Conservation (phyloP, 2,329 filamentous ascomycete species). For the Cytospora mali region DNA sequence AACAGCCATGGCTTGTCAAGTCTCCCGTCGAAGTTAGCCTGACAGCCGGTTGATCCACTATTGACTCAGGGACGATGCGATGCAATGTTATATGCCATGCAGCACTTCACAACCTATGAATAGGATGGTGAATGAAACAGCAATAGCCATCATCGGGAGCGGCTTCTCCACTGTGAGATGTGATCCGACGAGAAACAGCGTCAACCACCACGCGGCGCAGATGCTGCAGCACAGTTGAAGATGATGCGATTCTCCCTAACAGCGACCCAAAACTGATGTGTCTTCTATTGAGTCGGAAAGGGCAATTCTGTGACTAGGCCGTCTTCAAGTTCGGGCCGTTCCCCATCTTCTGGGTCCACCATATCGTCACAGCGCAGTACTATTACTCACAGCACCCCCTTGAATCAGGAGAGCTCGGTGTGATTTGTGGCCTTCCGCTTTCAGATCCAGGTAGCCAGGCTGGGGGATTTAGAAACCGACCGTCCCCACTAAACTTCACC, state of each 20-base stretch:
- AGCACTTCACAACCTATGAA: slow-evolving; percentile 8
- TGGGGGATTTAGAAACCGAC: background rate
- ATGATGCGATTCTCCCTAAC: slow-evolving; percentile 8
- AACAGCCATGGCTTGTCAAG: slow-evolving; percentile 1
- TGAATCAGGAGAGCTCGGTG: slow-evolving; percentile 5
- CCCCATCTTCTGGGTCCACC: slow-evolving; percentile 18
- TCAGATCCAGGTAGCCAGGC: background rate
- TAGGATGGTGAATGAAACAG: slow-evolving; percentile 1
- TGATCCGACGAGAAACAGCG: slow-evolving; percentile 2
- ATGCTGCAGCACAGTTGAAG: background rate
- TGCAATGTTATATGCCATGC: slow-evolving; percentile 17
- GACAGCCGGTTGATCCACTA: slow-evolving; percentile 2
- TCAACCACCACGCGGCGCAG: slow-evolving; percentile 5
- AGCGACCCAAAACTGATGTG: background rate
- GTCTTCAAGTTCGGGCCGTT: slow-evolving; percentile 18
- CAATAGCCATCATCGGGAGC: background rate
- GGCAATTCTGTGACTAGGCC: background rate
- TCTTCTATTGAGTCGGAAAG: background rate
- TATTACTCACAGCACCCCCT: slow-evolving; percentile 22
- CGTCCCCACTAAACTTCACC: background rate
- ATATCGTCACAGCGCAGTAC: slow-evolving; percentile 22
- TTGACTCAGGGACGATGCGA: slow-evolving; percentile 4
- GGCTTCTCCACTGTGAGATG: slow-evolving; percentile 5
- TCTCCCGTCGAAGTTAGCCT: background rate
- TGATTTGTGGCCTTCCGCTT: slow-evolving; percentile 6